phyloP scores from a whole-genome alignment of 179 eudicot species.

The Beta lomatogona region DNA sequence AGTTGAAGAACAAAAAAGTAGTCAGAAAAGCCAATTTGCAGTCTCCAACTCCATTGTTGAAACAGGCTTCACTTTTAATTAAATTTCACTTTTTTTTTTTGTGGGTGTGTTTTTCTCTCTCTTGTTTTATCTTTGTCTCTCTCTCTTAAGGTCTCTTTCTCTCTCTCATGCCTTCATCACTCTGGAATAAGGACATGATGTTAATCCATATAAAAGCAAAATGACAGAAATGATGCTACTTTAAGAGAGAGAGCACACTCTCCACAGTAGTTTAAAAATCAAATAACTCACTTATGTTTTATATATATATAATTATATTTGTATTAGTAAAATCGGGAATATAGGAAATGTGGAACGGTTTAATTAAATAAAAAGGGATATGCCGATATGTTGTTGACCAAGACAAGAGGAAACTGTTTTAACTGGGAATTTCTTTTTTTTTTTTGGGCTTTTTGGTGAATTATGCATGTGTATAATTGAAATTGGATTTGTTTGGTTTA shows the following conservation, averaged over 20 bases:
- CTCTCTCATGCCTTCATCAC: conserved; percentile 36
- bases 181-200: conserved; percentile 35
- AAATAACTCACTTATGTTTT: neutral
- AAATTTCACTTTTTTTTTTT: neutral
- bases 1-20: conserved; percentile 20
- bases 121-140: conserved; percentile 4
- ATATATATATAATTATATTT: no score
- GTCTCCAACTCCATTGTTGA: conserved; percentile 30
- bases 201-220: conserved; percentile 31
- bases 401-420: neutral
- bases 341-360: neutral
- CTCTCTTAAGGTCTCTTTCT: conserved; percentile 14
- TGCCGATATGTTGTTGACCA: neutral
- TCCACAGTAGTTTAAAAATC: conserved; percentile 6
- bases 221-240: conserved; percentile 30
- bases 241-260: conserved; percentile 14
- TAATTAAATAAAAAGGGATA: neutral
- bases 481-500: neutral
- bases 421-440: neutral
- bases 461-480: no score
- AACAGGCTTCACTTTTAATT: conserved; percentile 1
- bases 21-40: conserved; percentile 28
- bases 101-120: conserved; percentile 14
- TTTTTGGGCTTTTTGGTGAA: neutral
- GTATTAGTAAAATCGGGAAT: neutral